phyloP scores from a whole-genome alignment of 495 filamentous ascomycete species.

The Lentithecium fluviatile region DNA sequence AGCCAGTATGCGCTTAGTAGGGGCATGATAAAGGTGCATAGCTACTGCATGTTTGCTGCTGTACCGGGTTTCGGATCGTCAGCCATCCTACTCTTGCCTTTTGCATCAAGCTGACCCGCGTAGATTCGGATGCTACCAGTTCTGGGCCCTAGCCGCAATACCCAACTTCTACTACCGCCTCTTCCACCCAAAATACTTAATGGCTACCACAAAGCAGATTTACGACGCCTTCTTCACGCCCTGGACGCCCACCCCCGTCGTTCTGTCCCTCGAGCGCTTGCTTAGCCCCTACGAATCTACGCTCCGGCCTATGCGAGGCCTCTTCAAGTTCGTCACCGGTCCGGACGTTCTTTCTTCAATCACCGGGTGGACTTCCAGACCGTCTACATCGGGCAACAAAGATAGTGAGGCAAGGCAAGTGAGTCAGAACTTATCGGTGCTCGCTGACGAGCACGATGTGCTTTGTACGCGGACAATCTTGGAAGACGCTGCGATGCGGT shows the following conservation, averaged over 20 bases:
- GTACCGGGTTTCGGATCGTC: conserved; percentile 46
- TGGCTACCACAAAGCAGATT: conserved; percentile 47
- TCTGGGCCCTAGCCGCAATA: conserved; percentile 48
- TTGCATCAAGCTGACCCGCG: conserved; percentile 5
- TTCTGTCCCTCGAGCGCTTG: conserved; percentile 42
- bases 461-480: conserved; percentile 39
- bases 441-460: conserved; percentile 45
- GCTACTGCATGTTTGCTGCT: conserved; percentile 44
- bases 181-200: conserved; percentile 51
- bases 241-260: conserved; percentile 33
- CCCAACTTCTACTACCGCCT: conserved; percentile 46
- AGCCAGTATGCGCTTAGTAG: conserved; percentile 48
- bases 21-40: conserved; percentile 43
- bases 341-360: conserved; percentile 43
- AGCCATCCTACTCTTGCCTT: conserved; percentile 27
- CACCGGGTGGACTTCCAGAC: conserved; percentile 22
- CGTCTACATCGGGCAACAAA: neutral
- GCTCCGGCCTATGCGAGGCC: conserved; percentile 49
- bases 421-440: conserved; percentile 36
- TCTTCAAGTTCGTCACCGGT: conserved; percentile 43
- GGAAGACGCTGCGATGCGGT: conserved; percentile 34
- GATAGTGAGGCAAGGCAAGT: neutral
- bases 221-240: conserved; percentile 48
- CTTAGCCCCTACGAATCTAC: conserved; percentile 49
- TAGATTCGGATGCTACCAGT: conserved; percentile 45